Percentiles rank a stretch among this genome's conserved stretches.
Conservation (phyloP, 345 rosid genomes). For the Brassica juncea region DNA sequence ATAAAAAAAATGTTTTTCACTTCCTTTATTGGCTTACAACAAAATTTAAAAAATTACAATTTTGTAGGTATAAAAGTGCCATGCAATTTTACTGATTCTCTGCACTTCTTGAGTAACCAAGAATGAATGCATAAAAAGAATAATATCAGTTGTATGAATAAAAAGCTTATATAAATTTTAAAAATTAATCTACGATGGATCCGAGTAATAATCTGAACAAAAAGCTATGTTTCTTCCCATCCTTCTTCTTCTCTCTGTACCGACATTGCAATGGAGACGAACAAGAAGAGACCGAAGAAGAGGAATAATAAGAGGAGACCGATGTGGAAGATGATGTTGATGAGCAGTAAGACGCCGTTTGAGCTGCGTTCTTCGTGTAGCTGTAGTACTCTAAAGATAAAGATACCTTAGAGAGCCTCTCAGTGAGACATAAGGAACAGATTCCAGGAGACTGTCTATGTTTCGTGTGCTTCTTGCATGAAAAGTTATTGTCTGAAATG, state of each 20-base stretch:
- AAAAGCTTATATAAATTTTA: neutral
- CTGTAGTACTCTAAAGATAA: constrained; percentile 28
- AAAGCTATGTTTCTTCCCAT: constrained; percentile 35
- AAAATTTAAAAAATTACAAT: neutral
- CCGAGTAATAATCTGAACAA: constrained; percentile 38
- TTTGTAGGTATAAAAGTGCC: neutral
- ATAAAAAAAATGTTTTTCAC: neutral
- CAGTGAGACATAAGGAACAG: constrained; percentile 38
- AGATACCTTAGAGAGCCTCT: constrained; percentile 37
- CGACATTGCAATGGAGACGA: constrained; percentile 40
- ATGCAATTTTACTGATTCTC: neutral
- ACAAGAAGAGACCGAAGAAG: constrained; percentile 38
- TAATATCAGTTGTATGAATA: neutral
- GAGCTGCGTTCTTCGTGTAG: constrained; percentile 20
- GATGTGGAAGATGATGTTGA: constrained; percentile 25
- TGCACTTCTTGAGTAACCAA: neutral
- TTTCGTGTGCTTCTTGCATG: constrained; percentile 43
- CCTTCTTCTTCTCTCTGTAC: constrained; percentile 29
- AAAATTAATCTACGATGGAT: constrained; percentile 39
- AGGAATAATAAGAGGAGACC: constrained; percentile 35
- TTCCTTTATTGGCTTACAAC: constrained; percentile 13
- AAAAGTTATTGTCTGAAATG: constrained; percentile 30
- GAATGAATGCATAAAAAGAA: constrained; percentile 9
- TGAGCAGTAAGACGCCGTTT: constrained; percentile 14
- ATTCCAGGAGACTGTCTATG: constrained; percentile 42